Base-by-base conservation (phyloP, 768 basidiomycete genomes). In the Hygrophorus pudorinus region DNA sequence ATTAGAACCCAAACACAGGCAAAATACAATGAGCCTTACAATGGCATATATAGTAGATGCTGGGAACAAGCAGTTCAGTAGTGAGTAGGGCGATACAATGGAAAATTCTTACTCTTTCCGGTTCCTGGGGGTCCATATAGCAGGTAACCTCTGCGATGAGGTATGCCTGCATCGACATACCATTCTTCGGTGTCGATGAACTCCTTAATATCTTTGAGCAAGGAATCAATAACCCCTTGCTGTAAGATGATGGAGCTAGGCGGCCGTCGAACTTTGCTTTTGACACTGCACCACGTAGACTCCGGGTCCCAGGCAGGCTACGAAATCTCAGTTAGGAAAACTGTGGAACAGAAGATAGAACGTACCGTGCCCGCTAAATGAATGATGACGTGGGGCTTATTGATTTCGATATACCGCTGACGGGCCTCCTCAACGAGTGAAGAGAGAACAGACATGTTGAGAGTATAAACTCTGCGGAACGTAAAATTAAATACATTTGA, bases 41-140 rank as follows among this genome's bases (percentile, higher is more conserved):
- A 77, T 59, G 10, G 74, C 74, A 44, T 76, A 75, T 11, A 77
- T 75, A 0, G 74, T 76, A 6, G 71, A 74, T 9, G 64, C 72
- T 73, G 44, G 55, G 57, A 53, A 68, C 57, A 49, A 65, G 67
- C 38, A 63, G 57, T 73, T 11, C 64, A 52, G 52, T 44, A 50
- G 18, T 38, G 6, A 37, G 29, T 3, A 38, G 27, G 29, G 29
- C 43, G 27, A 38, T 38, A 38, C 28, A 41, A 12, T 39, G 7
- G 42, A 21, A 24, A 34, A 43, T 13, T 57, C 65, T 46, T 35
- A 76, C 74, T 78, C 59, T 78, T 80, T 5, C 77, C 78, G 5
- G 74, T 77, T 13, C 77, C 77, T n/a, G 77, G 76, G 14, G 73
- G 75, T 0, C 78, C 78, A 55, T 75, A 63, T 4, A 80, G 59